phyloP scores from a whole-genome alignment of 208 protist genomes.

The Trichomonas tenax region DNA sequence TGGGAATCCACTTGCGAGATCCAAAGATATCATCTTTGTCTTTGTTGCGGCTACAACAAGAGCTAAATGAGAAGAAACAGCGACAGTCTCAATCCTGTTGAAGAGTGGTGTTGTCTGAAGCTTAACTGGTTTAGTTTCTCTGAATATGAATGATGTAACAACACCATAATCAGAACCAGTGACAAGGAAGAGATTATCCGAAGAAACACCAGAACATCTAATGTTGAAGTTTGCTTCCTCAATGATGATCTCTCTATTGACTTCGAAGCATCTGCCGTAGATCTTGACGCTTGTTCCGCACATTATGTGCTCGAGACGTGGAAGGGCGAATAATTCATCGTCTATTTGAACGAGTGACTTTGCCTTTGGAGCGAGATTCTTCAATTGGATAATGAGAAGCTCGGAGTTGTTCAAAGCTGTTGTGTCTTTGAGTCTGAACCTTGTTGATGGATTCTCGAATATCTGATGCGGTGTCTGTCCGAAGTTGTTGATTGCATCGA shows the following conservation, averaged over 20 bases:
- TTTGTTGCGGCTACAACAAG: not conserved
- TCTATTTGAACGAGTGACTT: not conserved
- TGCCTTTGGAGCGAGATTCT: not conserved
- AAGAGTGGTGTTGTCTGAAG: not conserved
- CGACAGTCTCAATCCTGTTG: not conserved
- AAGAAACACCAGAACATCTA: not conserved
- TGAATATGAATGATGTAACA: not conserved
- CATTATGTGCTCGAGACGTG: not conserved
- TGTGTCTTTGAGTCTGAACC: not conserved
- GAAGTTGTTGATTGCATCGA: not conserved
- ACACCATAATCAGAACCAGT: not conserved
- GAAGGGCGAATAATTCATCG: not conserved
- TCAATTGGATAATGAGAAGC: not conserved
- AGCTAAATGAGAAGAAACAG: not conserved
- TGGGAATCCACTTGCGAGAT: not conserved
- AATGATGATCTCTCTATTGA: not conserved
- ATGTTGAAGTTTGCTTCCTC: not conserved
- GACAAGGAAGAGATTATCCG: not conserved
- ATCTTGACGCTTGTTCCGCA: not conserved
- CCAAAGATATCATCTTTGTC: not conserved
- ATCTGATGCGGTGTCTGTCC: not conserved
- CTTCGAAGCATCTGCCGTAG: not conserved
- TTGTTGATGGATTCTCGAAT: not conserved
- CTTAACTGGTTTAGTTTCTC: not conserved
- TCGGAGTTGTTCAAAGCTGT: not conserved